These are phyloP conservation scores for Globisporangium parvum DNA, from an alignment of 352 stramenopile species.

Conservation along the genomic window DNA sequence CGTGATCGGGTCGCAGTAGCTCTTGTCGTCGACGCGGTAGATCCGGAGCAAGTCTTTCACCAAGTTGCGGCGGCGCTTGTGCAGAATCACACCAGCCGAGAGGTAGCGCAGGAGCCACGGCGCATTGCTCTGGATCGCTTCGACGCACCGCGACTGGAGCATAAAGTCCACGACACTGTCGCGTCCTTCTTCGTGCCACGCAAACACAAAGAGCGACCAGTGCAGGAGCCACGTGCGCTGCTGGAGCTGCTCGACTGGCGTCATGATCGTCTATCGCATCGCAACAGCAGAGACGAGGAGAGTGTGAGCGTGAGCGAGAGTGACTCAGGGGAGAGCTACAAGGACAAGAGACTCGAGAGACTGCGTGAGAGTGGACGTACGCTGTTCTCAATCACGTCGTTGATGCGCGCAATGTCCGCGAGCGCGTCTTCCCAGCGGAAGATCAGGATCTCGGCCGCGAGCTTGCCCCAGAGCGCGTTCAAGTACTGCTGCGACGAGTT, in stretches of 20 bases:
- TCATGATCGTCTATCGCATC: slow-evolving; percentile 46
- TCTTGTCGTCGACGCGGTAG: slow-evolving; percentile 87
- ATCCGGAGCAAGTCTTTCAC: slow-evolving; percentile 96
- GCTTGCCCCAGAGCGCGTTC: slow-evolving; percentile 94
- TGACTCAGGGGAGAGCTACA: not conserved
- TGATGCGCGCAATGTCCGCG: slow-evolving; percentile 91
- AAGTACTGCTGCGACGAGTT: slow-evolving; percentile 84
- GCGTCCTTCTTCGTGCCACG: slow-evolving; percentile 90
- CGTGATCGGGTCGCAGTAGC: slow-evolving; percentile 76
- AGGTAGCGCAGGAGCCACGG: slow-evolving; percentile 97
- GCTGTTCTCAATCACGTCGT: slow-evolving; percentile 92
- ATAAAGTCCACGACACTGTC: slow-evolving; percentile 98
- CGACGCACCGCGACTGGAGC: slow-evolving; percentile 87
- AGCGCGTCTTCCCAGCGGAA: slow-evolving; percentile 95
- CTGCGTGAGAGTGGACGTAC: slow-evolving; percentile 51
- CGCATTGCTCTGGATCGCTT: slow-evolving; percentile 98
- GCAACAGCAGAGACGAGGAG: slow-evolving; percentile 4
- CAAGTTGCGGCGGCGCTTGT: slow-evolving; percentile 92
- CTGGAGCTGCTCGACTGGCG: slow-evolving; percentile 92
- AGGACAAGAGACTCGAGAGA: not conserved
- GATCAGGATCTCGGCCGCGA: slow-evolving; percentile 95
- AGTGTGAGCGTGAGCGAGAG: no score
- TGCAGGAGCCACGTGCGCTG: slow-evolving; percentile 98
- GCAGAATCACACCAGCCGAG: slow-evolving; percentile 95
- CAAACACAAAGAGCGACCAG: slow-evolving; percentile 97